phyloP scores from a whole-genome alignment of 164 flowering plant species.

The Euptelea pleiosperma region DNA sequence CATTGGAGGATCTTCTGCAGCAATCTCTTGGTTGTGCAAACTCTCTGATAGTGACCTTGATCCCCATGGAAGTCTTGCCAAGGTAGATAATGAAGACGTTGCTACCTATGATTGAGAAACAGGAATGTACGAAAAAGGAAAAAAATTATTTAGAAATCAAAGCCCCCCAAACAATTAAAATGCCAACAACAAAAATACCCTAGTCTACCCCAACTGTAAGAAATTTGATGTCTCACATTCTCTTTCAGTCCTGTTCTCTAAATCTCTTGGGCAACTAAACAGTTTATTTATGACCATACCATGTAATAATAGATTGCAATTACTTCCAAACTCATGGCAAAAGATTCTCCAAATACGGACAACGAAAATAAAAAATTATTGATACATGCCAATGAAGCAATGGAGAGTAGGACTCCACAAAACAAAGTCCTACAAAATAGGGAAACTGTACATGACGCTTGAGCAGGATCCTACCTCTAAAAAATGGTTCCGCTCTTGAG shows the following conservation, averaged over 20 bases:
- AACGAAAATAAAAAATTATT: too few species aligned
- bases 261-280: background rate
- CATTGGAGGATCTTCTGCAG: conserved; percentile 29
- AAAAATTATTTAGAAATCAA: background rate
- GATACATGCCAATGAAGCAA: too few species aligned
- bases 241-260: too few species aligned
- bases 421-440: too few species aligned
- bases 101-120: conserved; percentile 35
- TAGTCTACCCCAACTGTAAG: too few species aligned
- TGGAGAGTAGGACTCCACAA: too few species aligned
- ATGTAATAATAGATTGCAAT: too few species aligned
- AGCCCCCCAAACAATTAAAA: background rate
- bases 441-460: background rate
- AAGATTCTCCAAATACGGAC: too few species aligned
- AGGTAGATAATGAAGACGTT: conserved; percentile 56
- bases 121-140: background rate
- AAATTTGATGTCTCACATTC: too few species aligned
- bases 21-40: conserved; percentile 16
- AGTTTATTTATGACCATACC: background rate
- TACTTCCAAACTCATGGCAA: too few species aligned
- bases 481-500: conserved; percentile 39
- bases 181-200: background rate
- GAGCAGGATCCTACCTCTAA: conserved; percentile 38
- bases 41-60: conserved; percentile 33
- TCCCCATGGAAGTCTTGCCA: conserved; percentile 78